Conservation (phyloP, 768 basidiomycete genomes). For the Pulveroboletus sp. region DNA sequence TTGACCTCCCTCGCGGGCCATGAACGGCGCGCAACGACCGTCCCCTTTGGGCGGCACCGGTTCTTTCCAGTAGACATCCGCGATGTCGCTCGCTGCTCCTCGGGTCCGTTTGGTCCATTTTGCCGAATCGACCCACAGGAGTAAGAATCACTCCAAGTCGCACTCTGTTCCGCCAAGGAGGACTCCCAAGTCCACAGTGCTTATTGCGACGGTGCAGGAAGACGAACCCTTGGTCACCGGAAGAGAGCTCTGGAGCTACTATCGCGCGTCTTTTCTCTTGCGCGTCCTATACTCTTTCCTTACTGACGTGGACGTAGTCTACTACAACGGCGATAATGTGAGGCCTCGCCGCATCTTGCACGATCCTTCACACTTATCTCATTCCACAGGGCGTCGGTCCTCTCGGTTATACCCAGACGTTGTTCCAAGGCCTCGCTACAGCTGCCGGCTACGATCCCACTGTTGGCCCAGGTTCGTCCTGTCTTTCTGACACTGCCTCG, state of each 20-base stretch:
- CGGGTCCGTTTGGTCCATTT: not conserved
- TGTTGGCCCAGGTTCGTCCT: slow-evolving; percentile 66
- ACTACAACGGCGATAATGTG: slow-evolving; percentile 79
- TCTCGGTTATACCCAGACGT: slow-evolving; percentile 60
- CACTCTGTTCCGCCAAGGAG: slow-evolving; percentile 3
- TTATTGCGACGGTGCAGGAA: slow-evolving; percentile 38
- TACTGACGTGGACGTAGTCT: slow-evolving; percentile 42
- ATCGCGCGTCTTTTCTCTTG: slow-evolving; percentile 37
- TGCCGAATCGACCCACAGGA: slow-evolving; percentile 5
- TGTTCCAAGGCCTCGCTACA: slow-evolving; percentile 69
- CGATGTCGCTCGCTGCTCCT: slow-evolving; percentile 13
- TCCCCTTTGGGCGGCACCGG: not conserved
- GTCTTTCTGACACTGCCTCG: slow-evolving; percentile 49
- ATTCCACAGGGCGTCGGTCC: slow-evolving; percentile 60
- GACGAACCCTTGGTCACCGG: slow-evolving; percentile 69
- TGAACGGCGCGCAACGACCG: not conserved
- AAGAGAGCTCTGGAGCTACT: slow-evolving; percentile 77
- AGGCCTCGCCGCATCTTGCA: slow-evolving; percentile 5
- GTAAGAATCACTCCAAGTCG: not conserved
- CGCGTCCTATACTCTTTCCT: not conserved
- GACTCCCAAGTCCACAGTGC: slow-evolving; percentile 18
- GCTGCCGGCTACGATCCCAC: slow-evolving; percentile 72
- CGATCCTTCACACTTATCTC: not conserved
- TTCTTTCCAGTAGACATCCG: not conserved
- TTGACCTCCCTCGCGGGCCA: slow-evolving; percentile 1